phyloP scores from a whole-genome alignment of 2,329 filamentous ascomycete genomes.

The Fusarium sarcochroum region DNA sequence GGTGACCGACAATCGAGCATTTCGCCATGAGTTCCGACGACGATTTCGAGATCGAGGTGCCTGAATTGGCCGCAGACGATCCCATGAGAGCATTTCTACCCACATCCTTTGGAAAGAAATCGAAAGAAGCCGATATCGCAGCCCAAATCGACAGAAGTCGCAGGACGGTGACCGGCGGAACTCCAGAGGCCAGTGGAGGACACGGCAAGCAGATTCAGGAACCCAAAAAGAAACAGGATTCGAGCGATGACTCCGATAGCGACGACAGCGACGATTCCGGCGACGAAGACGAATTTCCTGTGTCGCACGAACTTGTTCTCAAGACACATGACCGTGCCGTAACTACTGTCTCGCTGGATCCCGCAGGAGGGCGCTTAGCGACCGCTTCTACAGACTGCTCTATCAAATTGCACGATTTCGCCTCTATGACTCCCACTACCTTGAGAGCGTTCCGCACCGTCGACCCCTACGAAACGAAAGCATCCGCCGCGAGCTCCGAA shows the following conservation, averaged over 20 bases:
- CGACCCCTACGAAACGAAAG: conserved; percentile 85
- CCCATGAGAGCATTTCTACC: conserved; percentile 84
- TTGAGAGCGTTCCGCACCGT: conserved; percentile 93
- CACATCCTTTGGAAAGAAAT: conserved; percentile 86
- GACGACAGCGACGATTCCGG: conserved; percentile 71
- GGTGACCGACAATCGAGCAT: conserved; percentile 22
- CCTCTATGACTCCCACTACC: conserved; percentile 94
- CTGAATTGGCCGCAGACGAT: conserved; percentile 72
- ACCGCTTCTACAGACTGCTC: conserved; percentile 94
- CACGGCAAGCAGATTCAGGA: conserved; percentile 32
- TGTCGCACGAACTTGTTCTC: conserved; percentile 92
- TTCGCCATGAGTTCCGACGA: conserved; percentile 71
- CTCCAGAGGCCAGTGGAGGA: conserved; percentile 27
- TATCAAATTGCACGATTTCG: conserved; percentile 94
- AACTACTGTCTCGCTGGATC: conserved; percentile 87
- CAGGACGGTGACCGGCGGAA: conserved; percentile 60
- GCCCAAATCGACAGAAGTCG: conserved; percentile 86
- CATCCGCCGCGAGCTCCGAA: conserved; percentile 77
- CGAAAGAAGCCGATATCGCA: conserved; percentile 78
- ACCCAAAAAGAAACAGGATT: conserved; percentile 56
- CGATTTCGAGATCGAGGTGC: conserved; percentile 69
- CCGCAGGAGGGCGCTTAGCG: conserved; percentile 85
- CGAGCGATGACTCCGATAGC: conserved; percentile 62
- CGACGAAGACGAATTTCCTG: conserved; percentile 89
- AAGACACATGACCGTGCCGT: conserved; percentile 93